These are phyloP conservation scores for Toxicodendron radicans DNA, from an alignment of 345 rosid species.

Conservation along the genomic window DNA sequence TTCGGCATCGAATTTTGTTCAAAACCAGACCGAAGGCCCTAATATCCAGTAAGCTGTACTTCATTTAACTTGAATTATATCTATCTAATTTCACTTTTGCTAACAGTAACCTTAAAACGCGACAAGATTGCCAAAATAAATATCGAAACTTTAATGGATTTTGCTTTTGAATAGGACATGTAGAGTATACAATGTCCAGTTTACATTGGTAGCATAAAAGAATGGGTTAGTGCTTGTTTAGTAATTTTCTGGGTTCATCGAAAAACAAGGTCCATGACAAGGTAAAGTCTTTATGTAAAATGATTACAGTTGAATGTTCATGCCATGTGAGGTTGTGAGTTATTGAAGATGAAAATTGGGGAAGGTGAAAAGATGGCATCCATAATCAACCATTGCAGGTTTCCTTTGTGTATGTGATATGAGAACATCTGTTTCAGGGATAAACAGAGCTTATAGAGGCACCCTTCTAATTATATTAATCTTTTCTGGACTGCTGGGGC, in stretches of 20 bases:
- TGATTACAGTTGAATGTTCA: background rate
- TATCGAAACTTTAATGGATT: background rate
- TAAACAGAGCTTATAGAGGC: background rate
- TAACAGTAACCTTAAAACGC: background rate
- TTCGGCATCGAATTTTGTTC: constrained; percentile 75
- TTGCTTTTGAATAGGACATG: background rate
- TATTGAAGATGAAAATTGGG: background rate
- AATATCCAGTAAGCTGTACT: constrained; percentile 52
- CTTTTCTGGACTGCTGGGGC: background rate
- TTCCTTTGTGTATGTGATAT: background rate
- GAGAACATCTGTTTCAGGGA: background rate
- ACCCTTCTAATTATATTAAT: background rate
- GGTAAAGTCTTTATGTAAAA: background rate
- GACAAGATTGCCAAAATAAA: background rate
- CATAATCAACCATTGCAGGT: background rate
- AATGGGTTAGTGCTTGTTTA: background rate
- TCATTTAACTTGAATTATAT: background rate
- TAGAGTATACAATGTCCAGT: background rate
- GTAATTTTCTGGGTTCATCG: too few relatives aligned
- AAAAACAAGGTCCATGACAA: background rate
- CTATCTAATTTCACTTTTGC: background rate
- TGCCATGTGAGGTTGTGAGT: background rate
- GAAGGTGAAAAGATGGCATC: background rate
- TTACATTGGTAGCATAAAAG: background rate
- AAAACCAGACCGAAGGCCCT: constrained; percentile 84